Evolutionary conservation across 345 rosid genomes (phyloP).

Genomic region (Trapa incisa): DNA sequence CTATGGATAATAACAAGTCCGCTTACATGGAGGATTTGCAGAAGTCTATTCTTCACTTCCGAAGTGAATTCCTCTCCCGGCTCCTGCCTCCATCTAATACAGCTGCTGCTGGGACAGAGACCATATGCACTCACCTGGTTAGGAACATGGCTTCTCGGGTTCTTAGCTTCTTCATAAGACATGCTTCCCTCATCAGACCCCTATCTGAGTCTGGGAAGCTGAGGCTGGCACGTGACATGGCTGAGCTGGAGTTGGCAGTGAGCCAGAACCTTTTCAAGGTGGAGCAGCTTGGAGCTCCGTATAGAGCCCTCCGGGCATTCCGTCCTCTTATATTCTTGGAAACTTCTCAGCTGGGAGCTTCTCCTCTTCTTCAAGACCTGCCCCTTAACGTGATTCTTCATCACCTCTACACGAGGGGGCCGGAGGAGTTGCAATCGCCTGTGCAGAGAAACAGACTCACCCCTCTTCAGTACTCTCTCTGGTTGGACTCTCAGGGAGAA

Average conservation of each 20-base stretch:
- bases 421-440: constrained; percentile 78
- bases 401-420: constrained; percentile 89
- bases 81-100: constrained; percentile 62
- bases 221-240: constrained; percentile 98
- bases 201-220: constrained; percentile 96
- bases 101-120: constrained; percentile 48
- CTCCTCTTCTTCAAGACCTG: constrained; percentile 82
- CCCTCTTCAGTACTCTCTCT: constrained; percentile 70
- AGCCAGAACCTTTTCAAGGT: constrained; percentile 91
- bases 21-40: constrained; percentile 98
- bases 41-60: constrained; percentile 77
- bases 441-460: constrained; percentile 80
- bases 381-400: constrained; percentile 80
- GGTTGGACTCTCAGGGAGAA: constrained; percentile 94
- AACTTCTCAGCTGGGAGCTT: constrained; percentile 64
- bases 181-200: constrained; percentile 89
- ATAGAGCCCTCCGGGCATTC: constrained; percentile 91
- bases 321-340: constrained; percentile 88
- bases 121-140: constrained; percentile 83
- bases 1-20: constrained; percentile 75
- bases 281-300: constrained; percentile 94
- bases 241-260: constrained; percentile 91
- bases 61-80: constrained; percentile 69
- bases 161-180: constrained; percentile 76
- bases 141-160: constrained; percentile 85